phyloP scores from a whole-genome alignment of 495 filamentous ascomycete genomes.

The Xanthoparmelia taractica region DNA sequence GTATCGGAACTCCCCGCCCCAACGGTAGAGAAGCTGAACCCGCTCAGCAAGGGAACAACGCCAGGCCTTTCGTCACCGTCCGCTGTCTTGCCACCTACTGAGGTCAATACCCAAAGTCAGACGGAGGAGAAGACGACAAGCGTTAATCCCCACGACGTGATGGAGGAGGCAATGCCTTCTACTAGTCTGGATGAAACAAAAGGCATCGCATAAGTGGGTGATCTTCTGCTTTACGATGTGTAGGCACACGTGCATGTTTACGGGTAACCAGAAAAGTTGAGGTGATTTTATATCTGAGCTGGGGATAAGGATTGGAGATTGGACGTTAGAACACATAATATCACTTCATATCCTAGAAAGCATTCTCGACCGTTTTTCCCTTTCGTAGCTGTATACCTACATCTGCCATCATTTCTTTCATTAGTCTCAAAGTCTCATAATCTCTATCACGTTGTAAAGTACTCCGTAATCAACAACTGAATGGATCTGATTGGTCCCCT shows the following conservation, averaged over 20 bases:
- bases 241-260: neutral
- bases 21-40: neutral
- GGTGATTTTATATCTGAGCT: neutral
- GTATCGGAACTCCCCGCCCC: neutral
- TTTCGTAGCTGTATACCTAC: neutral
- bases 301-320: neutral
- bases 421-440: too few species aligned
- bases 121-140: slow-evolving; percentile 22
- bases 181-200: slow-evolving; percentile 22
- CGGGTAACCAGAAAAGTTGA: neutral
- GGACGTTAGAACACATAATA: neutral
- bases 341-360: too few species aligned
- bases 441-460: too few species aligned
- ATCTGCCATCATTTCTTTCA: neutral
- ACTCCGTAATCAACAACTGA: neutral
- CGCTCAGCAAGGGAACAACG: neutral
- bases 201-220: neutral
- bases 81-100: slow-evolving; percentile 4
- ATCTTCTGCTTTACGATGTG: neutral
- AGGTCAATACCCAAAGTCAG: slow-evolving; percentile 21
- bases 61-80: slow-evolving; percentile 10
- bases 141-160: slow-evolving; percentile 12
- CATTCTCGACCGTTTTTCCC: too few species aligned
- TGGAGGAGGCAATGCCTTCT: slow-evolving; percentile 23
- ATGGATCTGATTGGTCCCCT: slow-evolving; percentile 1